Percentiles rank a stretch among this genome's conserved stretches.
Evolutionary conservation across 495 filamentous ascomycete species (phyloP).

Genomic region (Daldinia bambusicola): DNA sequence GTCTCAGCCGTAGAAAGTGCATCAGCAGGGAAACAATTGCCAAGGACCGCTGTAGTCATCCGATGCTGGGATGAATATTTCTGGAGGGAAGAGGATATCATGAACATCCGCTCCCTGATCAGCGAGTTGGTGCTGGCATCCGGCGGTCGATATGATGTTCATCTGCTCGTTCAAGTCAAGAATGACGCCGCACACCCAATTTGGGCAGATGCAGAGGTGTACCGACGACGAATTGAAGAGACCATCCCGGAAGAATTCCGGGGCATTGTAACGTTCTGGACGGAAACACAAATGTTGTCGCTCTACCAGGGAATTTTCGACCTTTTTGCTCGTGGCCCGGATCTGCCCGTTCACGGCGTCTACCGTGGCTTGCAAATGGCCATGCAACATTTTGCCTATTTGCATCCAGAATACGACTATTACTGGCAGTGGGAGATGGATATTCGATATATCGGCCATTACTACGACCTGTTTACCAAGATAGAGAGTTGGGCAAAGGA

Average conservation of each 20-base stretch:
- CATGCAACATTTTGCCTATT: constrained; percentile 88
- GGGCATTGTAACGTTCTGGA: constrained; percentile 90
- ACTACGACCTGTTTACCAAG: constrained; percentile 86
- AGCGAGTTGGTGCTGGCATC: constrained; percentile 79
- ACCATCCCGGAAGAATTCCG: constrained; percentile 86
- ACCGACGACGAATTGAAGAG: constrained; percentile 68
- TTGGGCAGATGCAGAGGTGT: constrained; percentile 68
- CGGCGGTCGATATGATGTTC: constrained; percentile 83
- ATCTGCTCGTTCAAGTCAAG: constrained; percentile 78
- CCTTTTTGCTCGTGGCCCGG: constrained; percentile 69
- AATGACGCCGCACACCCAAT: constrained; percentile 73
- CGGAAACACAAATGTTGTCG: constrained; percentile 87
- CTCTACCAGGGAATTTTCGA: constrained; percentile 86
- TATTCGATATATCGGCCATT: constrained; percentile 94
- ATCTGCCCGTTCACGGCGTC: constrained; percentile 84
- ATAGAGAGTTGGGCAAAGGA: constrained; percentile 77
- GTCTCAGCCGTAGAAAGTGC: constrained; percentile 44
- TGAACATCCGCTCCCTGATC: constrained; percentile 78
- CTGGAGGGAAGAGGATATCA: constrained; percentile 74
- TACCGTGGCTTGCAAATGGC: constrained; percentile 94
- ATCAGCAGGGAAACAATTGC: constrained; percentile 65
- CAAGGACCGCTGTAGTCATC: constrained; percentile 78
- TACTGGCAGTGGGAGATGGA: constrained; percentile 99
- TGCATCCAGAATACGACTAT: constrained; percentile 92
- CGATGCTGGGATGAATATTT: constrained; percentile 77